Evolutionary conservation across 371 early-diverging fungal genomes (phyloP), one percentile per base, ranked within the genome.

Genomic region (Mortierella sp.): DNA sequence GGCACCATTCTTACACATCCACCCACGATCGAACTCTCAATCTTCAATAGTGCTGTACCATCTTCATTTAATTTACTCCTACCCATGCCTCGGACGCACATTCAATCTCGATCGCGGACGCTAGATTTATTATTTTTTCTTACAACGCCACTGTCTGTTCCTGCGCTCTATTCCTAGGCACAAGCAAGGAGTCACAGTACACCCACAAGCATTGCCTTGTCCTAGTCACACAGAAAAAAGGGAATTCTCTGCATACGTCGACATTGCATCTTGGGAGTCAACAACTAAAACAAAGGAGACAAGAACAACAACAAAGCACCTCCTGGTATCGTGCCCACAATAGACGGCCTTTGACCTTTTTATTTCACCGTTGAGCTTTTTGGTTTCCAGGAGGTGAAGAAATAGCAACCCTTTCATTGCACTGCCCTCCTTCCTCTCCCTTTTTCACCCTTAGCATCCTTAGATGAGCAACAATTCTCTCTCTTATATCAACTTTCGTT

Each of bases 331-430:
- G 3, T 65, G 21, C 65, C 65, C 3, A 38, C 65, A 65, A 65
- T 65, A 38, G 68, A 16, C 6, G 7, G 31, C 24, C 38, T 42
- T 34, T 21, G 16, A 16, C 11, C 38, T 10, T 9, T 21, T 21
- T 16, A 4, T 9, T 65, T 65, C 38, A 65, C 65, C 65, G 65
- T 38, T 65, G 65, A 65, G 65, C 65, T 5, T 58, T 55, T 31
- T 60, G 28, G 28, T 63, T 1, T 63, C 58, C 68, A 65, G 68
- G 68, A 65, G 68, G 68, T 65, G 34, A 21, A 75, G 6, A 44
- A 38, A 34, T 50, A 31, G 16, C 47, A 72, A 14, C 26, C 24
- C 58, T 38, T 38, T 38, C 42, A 38, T 38, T 5, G 42, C 42
- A 38, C 5, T 38, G 42, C 42, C 42, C 42, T 38, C 5, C 42